These are phyloP conservation scores for Neonectria punicea DNA, from an alignment of 2,329 filamentous ascomycete genomes.

Conservation along the genomic window DNA sequence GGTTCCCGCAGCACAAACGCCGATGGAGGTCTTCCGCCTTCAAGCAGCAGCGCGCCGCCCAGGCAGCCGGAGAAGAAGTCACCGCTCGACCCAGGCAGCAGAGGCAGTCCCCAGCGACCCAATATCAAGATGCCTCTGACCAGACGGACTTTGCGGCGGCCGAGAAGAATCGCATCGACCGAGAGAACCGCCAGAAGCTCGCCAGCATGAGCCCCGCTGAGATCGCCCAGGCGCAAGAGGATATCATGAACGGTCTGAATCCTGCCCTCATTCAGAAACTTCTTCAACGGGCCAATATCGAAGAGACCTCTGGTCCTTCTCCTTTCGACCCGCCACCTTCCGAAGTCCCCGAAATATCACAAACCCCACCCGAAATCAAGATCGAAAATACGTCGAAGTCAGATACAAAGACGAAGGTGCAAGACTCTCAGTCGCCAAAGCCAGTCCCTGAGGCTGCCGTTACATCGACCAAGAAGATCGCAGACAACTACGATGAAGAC, in stretches of 20 bases:
- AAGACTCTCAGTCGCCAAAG: slow-evolving; percentile 6
- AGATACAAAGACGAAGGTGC: neutral
- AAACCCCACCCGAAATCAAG: slow-evolving; percentile 46
- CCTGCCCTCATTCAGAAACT: slow-evolving; percentile 81
- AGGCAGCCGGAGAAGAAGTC: slow-evolving; percentile 26
- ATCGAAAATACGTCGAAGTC: slow-evolving; percentile 47
- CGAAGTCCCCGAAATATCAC: slow-evolving; percentile 23
- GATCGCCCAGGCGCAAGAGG: slow-evolving; percentile 81
- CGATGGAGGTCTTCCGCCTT: slow-evolving; percentile 79
- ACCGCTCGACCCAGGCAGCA: slow-evolving; percentile 16
- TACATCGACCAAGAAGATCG: slow-evolving; percentile 41
- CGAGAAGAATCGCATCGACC: slow-evolving; percentile 80
- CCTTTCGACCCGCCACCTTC: slow-evolving; percentile 53
- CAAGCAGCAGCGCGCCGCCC: slow-evolving; percentile 65
- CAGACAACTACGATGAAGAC: slow-evolving; percentile 54
- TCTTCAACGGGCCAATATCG: slow-evolving; percentile 79
- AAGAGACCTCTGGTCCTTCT: slow-evolving; percentile 62
- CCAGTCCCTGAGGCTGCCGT: slow-evolving; percentile 1
- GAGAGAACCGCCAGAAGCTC: slow-evolving; percentile 81
- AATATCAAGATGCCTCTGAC: slow-evolving; percentile 4
- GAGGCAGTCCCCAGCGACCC: slow-evolving; percentile 1
- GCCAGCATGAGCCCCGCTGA: slow-evolving; percentile 83
- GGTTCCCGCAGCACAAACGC: slow-evolving; percentile 91
- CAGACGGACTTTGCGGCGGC: slow-evolving; percentile 53
- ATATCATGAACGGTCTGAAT: slow-evolving; percentile 82